Conservation (phyloP, 805 yeast genomes). For the Pichia eremophila region DNA sequence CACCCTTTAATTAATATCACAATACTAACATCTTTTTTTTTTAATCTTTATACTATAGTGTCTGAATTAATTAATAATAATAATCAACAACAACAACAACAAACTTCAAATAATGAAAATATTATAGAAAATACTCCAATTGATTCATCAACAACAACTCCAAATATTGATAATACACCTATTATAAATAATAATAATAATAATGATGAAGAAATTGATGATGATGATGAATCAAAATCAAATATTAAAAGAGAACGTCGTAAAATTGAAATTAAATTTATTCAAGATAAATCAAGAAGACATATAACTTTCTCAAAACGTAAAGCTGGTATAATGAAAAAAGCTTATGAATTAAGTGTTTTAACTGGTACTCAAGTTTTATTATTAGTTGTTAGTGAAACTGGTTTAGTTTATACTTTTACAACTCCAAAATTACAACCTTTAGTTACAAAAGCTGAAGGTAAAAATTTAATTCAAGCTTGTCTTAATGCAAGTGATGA, state of each 20-base stretch:
- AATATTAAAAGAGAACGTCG: slow-evolving; percentile 54
- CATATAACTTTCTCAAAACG: slow-evolving; percentile 97
- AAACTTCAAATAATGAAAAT: neutral
- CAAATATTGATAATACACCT: neutral
- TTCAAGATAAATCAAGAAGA: slow-evolving; percentile 94
- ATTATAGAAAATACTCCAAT: neutral
- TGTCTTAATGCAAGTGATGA: slow-evolving; percentile 96
- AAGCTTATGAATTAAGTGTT: slow-evolving; percentile 96
- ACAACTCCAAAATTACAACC: slow-evolving; percentile 99
- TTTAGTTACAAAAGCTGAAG: slow-evolving; percentile 93
- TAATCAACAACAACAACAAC: neutral
- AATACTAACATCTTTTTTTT: too few species aligned
- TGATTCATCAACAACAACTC: slow-evolving; percentile 2
- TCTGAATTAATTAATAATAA: too few species aligned
- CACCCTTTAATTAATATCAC: too few species aligned
- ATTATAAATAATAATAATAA: neutral
- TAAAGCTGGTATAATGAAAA: slow-evolving; percentile 98
- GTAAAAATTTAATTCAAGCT: slow-evolving; percentile 92
- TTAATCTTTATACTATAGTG: too few species aligned
- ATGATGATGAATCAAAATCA: slow-evolving; percentile 34
- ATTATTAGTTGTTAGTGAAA: slow-evolving; percentile 89
- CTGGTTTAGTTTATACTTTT: slow-evolving; percentile 97
- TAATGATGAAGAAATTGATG: slow-evolving; percentile 12
- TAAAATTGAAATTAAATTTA: slow-evolving; percentile 93
- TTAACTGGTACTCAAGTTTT: slow-evolving; percentile 96